Evolutionary conservation across 2,329 filamentous ascomycete genomes (phyloP).

Genomic region (Chrysosporium queenslandicum): DNA sequence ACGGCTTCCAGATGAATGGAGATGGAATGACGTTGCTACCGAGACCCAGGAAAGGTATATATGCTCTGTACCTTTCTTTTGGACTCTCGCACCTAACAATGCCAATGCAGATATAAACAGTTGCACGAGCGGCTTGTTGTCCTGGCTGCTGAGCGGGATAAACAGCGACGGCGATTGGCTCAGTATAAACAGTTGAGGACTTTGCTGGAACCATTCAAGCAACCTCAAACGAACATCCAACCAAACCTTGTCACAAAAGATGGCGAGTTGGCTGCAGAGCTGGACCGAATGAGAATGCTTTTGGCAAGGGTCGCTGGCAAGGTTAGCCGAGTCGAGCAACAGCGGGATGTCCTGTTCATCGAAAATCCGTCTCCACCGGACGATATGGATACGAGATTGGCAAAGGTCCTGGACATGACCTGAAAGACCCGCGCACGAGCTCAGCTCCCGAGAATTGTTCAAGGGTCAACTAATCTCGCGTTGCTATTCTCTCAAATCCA

Average conservation of each 20-base stretch:
- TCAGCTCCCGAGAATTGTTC: neutral
- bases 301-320: slow-evolving; percentile 36
- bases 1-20: slow-evolving; percentile 31
- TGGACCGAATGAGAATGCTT: slow-evolving; percentile 42
- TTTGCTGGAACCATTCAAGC: slow-evolving; percentile 42
- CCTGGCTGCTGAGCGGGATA: slow-evolving; percentile 39
- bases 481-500: neutral
- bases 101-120: slow-evolving; percentile 27
- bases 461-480: neutral
- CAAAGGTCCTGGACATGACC: slow-evolving; percentile 32
- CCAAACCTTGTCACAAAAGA: slow-evolving; percentile 46
- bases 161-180: slow-evolving; percentile 38
- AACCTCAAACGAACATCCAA: slow-evolving; percentile 43
- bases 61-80: neutral
- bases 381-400: slow-evolving; percentile 25
- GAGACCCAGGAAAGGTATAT: slow-evolving; percentile 28
- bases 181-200: slow-evolving; percentile 39
- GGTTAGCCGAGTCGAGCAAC: slow-evolving; percentile 25
- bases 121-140: slow-evolving; percentile 37
- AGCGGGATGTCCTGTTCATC: neutral
- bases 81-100: neutral
- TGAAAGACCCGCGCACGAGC: slow-evolving; percentile 14
- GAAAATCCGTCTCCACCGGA: slow-evolving; percentile 10
- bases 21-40: slow-evolving; percentile 24
- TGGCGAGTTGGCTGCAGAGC: slow-evolving; percentile 41